A percentile compares a stretch with the other conserved stretches of the same genome.
Evolutionary conservation across 148 eudicot genomes (phyloP).

Genomic region (Talinum fruticosum): DNA sequence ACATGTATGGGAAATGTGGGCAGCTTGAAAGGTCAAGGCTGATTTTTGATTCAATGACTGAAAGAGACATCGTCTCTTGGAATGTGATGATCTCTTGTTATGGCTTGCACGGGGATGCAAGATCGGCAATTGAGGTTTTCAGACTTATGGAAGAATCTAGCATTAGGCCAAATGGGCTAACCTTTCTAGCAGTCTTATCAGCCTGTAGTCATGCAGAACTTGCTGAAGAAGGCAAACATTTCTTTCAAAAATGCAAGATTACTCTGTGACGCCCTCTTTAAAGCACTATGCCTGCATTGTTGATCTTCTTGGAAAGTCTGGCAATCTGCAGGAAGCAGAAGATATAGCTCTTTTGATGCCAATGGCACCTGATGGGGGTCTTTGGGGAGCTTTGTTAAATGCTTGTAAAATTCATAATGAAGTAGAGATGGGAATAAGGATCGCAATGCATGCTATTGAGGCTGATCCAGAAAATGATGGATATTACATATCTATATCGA

Average conservation of each 20-base stretch:
- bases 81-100: constrained; percentile 80
- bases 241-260: constrained; percentile 46
- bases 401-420: constrained; percentile 65
- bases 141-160: constrained; percentile 46
- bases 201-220: constrained; percentile 71
- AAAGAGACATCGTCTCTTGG: constrained; percentile 59
- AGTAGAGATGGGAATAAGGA: constrained; percentile 48
- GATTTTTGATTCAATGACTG: constrained; percentile 48
- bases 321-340: constrained; percentile 64
- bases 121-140: constrained; percentile 49
- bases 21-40: constrained; percentile 49
- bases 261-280: constrained; percentile 45
- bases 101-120: constrained; percentile 66
- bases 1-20: constrained; percentile 84
- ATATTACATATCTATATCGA: constrained; percentile 51
- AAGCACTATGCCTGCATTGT: constrained; percentile 73
- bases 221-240: constrained; percentile 44
- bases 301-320: constrained; percentile 68
- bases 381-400: constrained; percentile 72
- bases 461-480: constrained; percentile 74
- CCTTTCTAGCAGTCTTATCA: constrained; percentile 59
- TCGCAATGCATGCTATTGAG: constrained; percentile 53
- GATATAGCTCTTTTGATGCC: constrained; percentile 60
- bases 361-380: constrained; percentile 61
- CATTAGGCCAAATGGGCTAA: constrained; percentile 53